These are phyloP conservation scores for Cadophora luteo-olivacea DNA, from an alignment of 2,329 filamentous ascomycete species.

Conservation along the genomic window DNA sequence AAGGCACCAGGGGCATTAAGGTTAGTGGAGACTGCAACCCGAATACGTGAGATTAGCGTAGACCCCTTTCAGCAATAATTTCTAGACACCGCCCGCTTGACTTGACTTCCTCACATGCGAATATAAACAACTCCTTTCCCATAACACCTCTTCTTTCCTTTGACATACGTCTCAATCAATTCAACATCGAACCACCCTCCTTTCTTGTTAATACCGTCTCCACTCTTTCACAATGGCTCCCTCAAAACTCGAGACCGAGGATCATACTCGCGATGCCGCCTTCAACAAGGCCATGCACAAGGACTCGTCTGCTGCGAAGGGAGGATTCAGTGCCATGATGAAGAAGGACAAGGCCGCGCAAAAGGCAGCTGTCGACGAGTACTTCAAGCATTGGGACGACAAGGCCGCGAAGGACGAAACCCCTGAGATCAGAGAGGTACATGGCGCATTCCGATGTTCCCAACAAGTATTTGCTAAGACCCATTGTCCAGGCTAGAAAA, in stretches of 20 bases:
- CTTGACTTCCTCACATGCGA: conserved; percentile 1
- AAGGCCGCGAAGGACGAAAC: conserved; percentile 83
- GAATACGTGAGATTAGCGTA: neutral
- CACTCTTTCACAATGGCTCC: conserved; percentile 38
- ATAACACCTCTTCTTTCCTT: neutral
- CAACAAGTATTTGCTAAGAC: conserved; percentile 20
- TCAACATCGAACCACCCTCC: conserved; percentile 13
- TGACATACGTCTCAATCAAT: conserved; percentile 13
- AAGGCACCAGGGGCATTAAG: too few relatives aligned
- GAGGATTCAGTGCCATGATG: conserved; percentile 84
- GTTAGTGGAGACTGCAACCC: too few relatives aligned
- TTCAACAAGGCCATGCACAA: conserved; percentile 91
- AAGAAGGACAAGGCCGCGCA: conserved; percentile 81
- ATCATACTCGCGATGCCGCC: conserved; percentile 83
- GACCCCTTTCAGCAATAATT: neutral
- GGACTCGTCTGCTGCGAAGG: conserved; percentile 69
- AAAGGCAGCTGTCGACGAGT: conserved; percentile 85
- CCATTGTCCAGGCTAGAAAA: conserved; percentile 67
- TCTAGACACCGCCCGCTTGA: neutral
- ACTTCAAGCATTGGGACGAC: conserved; percentile 98
- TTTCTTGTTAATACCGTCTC: neutral
- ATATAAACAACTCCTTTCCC: conserved; percentile 19
- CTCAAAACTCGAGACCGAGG: conserved; percentile 75
- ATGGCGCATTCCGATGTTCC: conserved; percentile 37
- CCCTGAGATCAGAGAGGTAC: conserved; percentile 77